Evolutionary conservation across 352 stramenopile genomes (phyloP).

Genomic region (Pythium angustatum): DNA sequence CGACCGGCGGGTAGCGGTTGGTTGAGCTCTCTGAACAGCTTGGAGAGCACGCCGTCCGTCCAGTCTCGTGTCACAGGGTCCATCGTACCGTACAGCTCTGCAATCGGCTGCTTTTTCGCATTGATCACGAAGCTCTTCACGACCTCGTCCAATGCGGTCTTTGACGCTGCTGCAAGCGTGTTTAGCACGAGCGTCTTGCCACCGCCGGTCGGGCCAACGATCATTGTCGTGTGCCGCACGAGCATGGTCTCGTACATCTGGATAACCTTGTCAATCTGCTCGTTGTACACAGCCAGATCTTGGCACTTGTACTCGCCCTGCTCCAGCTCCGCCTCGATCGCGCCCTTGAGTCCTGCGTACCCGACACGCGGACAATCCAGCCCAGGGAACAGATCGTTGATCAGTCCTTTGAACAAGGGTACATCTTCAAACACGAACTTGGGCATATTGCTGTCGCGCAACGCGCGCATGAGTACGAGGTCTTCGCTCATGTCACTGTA

Average conservation of each 20-base stretch:
- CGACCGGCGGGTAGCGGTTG: slow-evolving; percentile 87
- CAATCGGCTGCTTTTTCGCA: slow-evolving; percentile 92
- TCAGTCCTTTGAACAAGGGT: slow-evolving; percentile 93
- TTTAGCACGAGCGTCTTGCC: slow-evolving; percentile 93
- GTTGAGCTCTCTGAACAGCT: slow-evolving; percentile 94
- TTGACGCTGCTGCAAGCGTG: slow-evolving; percentile 83
- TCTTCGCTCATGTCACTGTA: slow-evolving; percentile 94
- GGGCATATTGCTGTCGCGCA: slow-evolving; percentile 96
- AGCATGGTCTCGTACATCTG: slow-evolving; percentile 98
- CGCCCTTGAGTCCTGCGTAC: slow-evolving; percentile 89
- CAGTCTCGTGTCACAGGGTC: slow-evolving; percentile 95
- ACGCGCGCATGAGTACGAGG: slow-evolving; percentile 93
- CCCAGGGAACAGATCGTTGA: slow-evolving; percentile 94
- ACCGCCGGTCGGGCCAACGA: slow-evolving; percentile 92
- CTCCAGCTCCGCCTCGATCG: slow-evolving; percentile 86
- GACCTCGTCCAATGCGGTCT: slow-evolving; percentile 83
- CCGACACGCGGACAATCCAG: slow-evolving; percentile 92
- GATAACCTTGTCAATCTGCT: slow-evolving; percentile 96
- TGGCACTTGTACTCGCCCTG: slow-evolving; percentile 70
- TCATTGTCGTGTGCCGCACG: slow-evolving; percentile 96
- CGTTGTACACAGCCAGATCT: slow-evolving; percentile 71
- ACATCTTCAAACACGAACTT: slow-evolving; percentile 98
- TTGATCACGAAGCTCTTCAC: slow-evolving; percentile 95
- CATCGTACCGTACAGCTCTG: slow-evolving; percentile 95
- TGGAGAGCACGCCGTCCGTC: slow-evolving; percentile 94